Evolutionary conservation across 768 basidiomycete genomes (phyloP), one percentile per base, ranked within the genome.

Genomic region (Termitomyces sp.): DNA sequence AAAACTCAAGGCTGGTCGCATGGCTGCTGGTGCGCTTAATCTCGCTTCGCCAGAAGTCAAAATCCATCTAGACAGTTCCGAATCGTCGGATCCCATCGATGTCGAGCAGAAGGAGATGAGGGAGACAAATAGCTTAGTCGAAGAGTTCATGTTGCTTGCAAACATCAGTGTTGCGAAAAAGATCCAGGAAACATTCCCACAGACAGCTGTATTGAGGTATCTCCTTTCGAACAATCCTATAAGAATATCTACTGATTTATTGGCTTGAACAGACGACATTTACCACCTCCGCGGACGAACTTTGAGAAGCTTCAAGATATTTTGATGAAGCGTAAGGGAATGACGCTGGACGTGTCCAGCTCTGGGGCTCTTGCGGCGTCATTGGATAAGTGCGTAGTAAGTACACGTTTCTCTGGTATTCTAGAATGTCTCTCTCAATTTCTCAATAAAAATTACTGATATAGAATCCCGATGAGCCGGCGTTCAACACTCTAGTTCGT

Each of bases 61-160:
- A 70, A 98, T 99, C 60, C 87, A 98, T 63, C 78, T 98, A 16
- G 92, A 97, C 66, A 92, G 89, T 62, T 79, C 94, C 1, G 97
- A 98, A 70, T 92, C 90, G 0, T 90, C 93, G 2, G 94, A 97
- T 62, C 96, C 96, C 0, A 92, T 98, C 60, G 96, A 98, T 61
- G 95, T 99, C 10, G 94, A 98, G 72, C 94, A 95, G 69, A 98
- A 98, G 70, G 88, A 92, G 65, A 68, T 90, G 67, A 76, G 82
- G 30, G 95, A 98, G 73, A 99, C 97, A 9, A 98, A 98, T 68
- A 94, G 91, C 61, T 75, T 98, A 7, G 97, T 98, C 2, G 97
- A 99, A 71, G 97, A 98, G 71, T 98, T 99, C 73, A 99, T 99
- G 97, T 76, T 99, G 62, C 85, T 99, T 58, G 96, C 97, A 6